Base-by-base conservation (phyloP, 805 yeast species). In the Zygosaccharomyces gambellarensis region DNA sequence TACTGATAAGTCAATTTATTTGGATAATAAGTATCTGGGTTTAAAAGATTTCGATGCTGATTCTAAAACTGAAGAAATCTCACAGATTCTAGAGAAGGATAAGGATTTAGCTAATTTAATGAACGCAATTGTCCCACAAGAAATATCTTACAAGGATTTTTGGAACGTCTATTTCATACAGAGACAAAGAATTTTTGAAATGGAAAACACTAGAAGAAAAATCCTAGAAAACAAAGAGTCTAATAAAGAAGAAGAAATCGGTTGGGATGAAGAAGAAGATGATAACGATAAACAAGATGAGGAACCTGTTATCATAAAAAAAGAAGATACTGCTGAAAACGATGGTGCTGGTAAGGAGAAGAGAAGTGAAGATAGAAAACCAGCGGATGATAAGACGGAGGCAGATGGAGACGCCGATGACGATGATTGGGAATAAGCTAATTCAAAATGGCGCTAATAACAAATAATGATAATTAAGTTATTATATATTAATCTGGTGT, bases 131-230 rank as follows among this genome's bases (percentile, higher is more conserved):
- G 95, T 90, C 1, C 95, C 96, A 0, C 77, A 74, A 6, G 64
- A 76, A 56, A 67, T 83, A 32, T 60, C 79, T 3, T 85, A 82
- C 58, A 70, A 76, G 23, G 71, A 72, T 42, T 90, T 90, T 65
- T 90, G 97, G 97, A 69, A 72, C 40, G 75, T 82, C 30, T 90
- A 87, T 67, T 85, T 80, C 67, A 72, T 69, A 47, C 71, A 77
- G 59, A 78, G 76, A 49, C 64, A 68, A 10, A 73, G 74, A 56
- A 78, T 88, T 19, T 73, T 78, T 38, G 75, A 76, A 41, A 82
- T 78, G 57, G 95, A 89, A 59, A 71, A 71, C 59, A 75, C 81
- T 62, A 76, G 96, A 61, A 83, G 83, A 67, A 76, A 77, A 55
- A 71, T 87, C 48, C 71, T 87, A 40, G 71, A 76, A 30, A 70